Conservation (phyloP, 305 asterid species). For the Petunia hybrid region DNA sequence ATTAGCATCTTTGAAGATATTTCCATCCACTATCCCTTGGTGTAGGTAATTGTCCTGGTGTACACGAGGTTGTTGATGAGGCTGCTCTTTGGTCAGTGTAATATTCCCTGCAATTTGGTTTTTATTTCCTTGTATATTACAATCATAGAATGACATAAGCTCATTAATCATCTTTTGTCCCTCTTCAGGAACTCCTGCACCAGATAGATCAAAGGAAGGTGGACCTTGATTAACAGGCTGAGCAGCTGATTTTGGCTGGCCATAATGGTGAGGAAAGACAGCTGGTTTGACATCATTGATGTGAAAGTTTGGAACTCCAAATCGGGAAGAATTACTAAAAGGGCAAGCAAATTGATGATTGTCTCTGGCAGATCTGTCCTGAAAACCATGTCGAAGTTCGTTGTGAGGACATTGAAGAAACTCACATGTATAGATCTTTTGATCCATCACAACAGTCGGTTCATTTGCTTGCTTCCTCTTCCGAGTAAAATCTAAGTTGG, state of each 20-base stretch:
- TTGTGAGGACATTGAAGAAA: slow-evolving; percentile 72
- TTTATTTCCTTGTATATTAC: slow-evolving; percentile 57
- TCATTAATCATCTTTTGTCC: slow-evolving; percentile 74
- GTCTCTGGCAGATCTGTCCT: slow-evolving; percentile 65
- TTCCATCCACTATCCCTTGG: slow-evolving; percentile 52
- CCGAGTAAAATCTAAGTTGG: slow-evolving; percentile 59
- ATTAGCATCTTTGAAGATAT: slow-evolving; percentile 45
- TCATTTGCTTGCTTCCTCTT: slow-evolving; percentile 66
- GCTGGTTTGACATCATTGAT: slow-evolving; percentile 56
- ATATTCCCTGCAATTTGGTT: slow-evolving; percentile 39
- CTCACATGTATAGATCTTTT: slow-evolving; percentile 71
- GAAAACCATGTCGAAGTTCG: slow-evolving; percentile 64
- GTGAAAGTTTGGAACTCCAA: slow-evolving; percentile 52
- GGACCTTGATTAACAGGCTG: slow-evolving; percentile 38
- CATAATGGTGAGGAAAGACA: slow-evolving; percentile 52
- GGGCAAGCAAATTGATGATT: slow-evolving; percentile 80
- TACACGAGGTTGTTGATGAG: slow-evolving; percentile 45
- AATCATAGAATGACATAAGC: slow-evolving; percentile 76
- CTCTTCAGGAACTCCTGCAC: slow-evolving; percentile 78
- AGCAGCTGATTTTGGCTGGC: slow-evolving; percentile 46
- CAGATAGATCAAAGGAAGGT: slow-evolving; percentile 59
- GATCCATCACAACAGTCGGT: slow-evolving; percentile 49
- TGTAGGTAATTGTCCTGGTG: slow-evolving; percentile 48
- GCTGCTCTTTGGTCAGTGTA: slow-evolving; percentile 42
- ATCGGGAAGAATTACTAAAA: slow-evolving; percentile 46